These are phyloP conservation scores for Aspergillus ochraceus DNA, from an alignment of 2,329 filamentous ascomycete species.

Conservation along the genomic window DNA sequence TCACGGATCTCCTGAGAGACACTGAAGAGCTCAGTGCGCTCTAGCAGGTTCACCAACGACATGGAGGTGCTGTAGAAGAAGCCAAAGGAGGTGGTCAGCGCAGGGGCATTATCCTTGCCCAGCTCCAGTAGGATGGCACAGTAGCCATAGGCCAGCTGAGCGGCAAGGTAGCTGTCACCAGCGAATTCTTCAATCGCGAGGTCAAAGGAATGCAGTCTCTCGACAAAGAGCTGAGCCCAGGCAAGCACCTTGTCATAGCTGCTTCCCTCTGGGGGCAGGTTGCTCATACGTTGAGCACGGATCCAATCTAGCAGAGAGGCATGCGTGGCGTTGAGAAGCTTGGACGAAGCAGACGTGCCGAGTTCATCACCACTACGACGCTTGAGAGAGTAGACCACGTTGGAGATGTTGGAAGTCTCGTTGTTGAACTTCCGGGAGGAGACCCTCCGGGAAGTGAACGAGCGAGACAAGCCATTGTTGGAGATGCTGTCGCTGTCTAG, in stretches of 20 bases:
- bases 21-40: conserved; percentile 48
- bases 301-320: conserved; percentile 36
- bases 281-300: conserved; percentile 38
- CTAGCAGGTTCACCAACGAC: conserved; percentile 44
- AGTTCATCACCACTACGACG: conserved; percentile 27
- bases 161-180: conserved; percentile 42
- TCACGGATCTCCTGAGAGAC: conserved; percentile 49
- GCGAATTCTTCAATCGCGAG: conserved; percentile 37
- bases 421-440: conserved; percentile 11
- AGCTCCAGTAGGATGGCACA: conserved; percentile 52
- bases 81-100: conserved; percentile 53
- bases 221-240: conserved; percentile 42
- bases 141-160: conserved; percentile 51
- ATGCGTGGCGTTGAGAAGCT: conserved; percentile 13
- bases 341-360: conserved; percentile 18
- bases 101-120: conserved; percentile 48
- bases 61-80: conserved; percentile 52
- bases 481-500: conserved; percentile 18
- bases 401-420: conserved; percentile 14
- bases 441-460: conserved; percentile 1
- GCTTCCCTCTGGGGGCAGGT: conserved; percentile 42
- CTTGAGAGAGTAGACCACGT: conserved; percentile 16
- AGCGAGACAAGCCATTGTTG: conserved; percentile 2
- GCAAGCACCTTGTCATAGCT: conserved; percentile 43
- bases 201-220: conserved; percentile 40